Conservation (phyloP, 2,329 filamentous ascomycete species). For the Neoarthrinium moseri region DNA sequence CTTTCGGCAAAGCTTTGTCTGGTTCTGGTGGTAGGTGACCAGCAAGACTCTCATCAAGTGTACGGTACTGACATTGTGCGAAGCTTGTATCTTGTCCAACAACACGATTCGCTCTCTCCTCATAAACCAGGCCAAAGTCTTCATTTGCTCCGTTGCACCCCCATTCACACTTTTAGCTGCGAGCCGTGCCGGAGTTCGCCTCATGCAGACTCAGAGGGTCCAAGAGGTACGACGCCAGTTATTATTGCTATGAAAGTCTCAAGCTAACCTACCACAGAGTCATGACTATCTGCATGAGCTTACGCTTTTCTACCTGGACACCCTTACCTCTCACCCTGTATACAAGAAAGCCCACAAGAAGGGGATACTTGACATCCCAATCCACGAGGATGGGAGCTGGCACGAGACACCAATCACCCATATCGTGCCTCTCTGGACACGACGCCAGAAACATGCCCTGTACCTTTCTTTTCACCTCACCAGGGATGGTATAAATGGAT, state of each 20-base stretch:
- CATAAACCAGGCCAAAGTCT: slow-evolving; percentile 26
- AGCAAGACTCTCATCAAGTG: neutral
- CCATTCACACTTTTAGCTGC: slow-evolving; percentile 38
- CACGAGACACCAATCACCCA: slow-evolving; percentile 22
- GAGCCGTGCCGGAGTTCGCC: slow-evolving; percentile 32
- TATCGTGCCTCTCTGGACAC: slow-evolving; percentile 27
- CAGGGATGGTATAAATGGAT: slow-evolving; percentile 17
- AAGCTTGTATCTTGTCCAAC: slow-evolving; percentile 11
- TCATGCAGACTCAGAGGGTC: slow-evolving; percentile 32
- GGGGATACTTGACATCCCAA: slow-evolving; percentile 27
- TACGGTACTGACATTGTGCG: slow-evolving; percentile 7
- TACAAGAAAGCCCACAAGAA: slow-evolving; percentile 21
- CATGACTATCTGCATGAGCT: slow-evolving; percentile 20
- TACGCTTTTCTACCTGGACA: slow-evolving; percentile 25
- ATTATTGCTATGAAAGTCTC: slow-evolving; percentile 5
- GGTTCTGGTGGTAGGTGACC: slow-evolving; percentile 27
- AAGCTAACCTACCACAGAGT: slow-evolving; percentile 8
- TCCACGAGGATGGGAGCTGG: slow-evolving; percentile 26
- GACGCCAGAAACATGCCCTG: slow-evolving; percentile 19
- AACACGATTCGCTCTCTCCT: slow-evolving; percentile 11
- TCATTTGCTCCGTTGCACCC: slow-evolving; percentile 41
- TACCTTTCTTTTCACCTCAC: slow-evolving; percentile 24
- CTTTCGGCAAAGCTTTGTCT: slow-evolving; percentile 52
- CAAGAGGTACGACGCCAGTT: slow-evolving; percentile 11
- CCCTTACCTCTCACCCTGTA: slow-evolving; percentile 18